These are phyloP conservation scores for Grosmannia huntii DNA, from an alignment of 2,329 filamentous ascomycete species.

Conservation along the genomic window DNA sequence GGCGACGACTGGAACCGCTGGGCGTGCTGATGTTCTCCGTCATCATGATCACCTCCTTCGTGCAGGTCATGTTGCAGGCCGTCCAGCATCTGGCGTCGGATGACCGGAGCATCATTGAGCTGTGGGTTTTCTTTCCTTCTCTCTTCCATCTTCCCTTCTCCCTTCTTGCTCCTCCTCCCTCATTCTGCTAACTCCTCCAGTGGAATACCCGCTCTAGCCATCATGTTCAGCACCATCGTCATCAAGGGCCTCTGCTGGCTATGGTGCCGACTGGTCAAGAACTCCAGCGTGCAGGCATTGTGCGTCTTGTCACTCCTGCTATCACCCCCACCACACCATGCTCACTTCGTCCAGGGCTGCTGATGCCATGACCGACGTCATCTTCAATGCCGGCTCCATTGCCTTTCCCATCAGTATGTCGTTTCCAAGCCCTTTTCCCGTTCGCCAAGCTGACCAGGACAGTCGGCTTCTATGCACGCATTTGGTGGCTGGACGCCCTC, in stretches of 20 bases:
- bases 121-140: conserved; percentile 25
- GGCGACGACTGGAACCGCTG: conserved; percentile 63
- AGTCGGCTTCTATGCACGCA: conserved; percentile 59
- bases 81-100: conserved; percentile 46
- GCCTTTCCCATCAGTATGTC: conserved; percentile 62
- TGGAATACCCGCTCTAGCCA: conserved; percentile 56
- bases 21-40: conserved; percentile 72
- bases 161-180: not conserved
- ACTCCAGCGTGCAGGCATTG: conserved; percentile 74
- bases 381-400: conserved; percentile 85
- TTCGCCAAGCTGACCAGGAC: conserved; percentile 1
- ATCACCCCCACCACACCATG: not conserved
- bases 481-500: conserved; percentile 77
- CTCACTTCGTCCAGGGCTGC: conserved; percentile 13
- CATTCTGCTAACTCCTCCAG: conserved; percentile 11
- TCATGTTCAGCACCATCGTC: conserved; percentile 71
- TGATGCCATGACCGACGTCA: conserved; percentile 42
- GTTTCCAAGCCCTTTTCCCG: not conserved
- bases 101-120: conserved; percentile 57
- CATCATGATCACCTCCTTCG: conserved; percentile 78
- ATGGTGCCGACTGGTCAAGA: conserved; percentile 77
- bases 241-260: conserved; percentile 77
- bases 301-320: conserved; percentile 19
- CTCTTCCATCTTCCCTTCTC: not conserved
- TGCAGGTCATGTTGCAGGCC: conserved; percentile 63